Percentiles rank a stretch among this genome's conserved stretches.
Evolutionary conservation across 2,329 filamentous ascomycete genomes (phyloP).

Genomic region (Verruconis gallopava): DNA sequence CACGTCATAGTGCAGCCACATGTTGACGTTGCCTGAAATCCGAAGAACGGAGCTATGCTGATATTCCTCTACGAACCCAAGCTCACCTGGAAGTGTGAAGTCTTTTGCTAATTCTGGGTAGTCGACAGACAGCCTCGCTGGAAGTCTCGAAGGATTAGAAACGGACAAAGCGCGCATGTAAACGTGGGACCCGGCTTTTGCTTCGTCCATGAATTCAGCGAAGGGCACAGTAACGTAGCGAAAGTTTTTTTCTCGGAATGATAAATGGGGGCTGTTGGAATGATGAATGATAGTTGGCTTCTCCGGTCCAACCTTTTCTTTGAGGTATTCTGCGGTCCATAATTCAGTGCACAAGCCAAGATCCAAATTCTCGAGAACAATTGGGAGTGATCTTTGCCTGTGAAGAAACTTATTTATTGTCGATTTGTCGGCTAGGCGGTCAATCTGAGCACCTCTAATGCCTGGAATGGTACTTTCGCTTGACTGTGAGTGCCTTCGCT

Average conservation of each 20-base stretch:
- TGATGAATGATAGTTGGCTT: constrained; percentile 61
- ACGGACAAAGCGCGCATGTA: constrained; percentile 71
- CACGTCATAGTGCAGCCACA: constrained; percentile 90
- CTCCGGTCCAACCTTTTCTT: constrained; percentile 28
- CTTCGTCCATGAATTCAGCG: constrained; percentile 49
- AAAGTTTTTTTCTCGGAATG: constrained; percentile 80
- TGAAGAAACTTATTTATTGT: background rate
- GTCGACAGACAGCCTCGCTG: constrained; percentile 57
- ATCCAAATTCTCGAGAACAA: constrained; percentile 51
- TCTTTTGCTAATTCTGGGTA: constrained; percentile 58
- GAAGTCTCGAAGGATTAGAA: constrained; percentile 52
- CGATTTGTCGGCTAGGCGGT: background rate
- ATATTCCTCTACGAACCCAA: constrained; percentile 29
- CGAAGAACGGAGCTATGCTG: constrained; percentile 67
- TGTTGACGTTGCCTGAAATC: constrained; percentile 65
- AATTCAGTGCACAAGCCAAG: constrained; percentile 53
- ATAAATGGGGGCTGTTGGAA: constrained; percentile 52
- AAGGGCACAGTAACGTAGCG: constrained; percentile 57
- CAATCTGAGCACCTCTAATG: background rate
- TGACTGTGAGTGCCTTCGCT: no score
- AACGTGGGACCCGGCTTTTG: constrained; percentile 45
- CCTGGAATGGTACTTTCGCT: background rate
- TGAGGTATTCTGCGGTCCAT: constrained; percentile 61
- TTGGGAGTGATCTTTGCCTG: constrained; percentile 40
- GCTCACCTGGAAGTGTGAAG: constrained; percentile 52